These are phyloP conservation scores for Aristolochia californica DNA, from an alignment of 164 flowering plant species.

Conservation along the genomic window DNA sequence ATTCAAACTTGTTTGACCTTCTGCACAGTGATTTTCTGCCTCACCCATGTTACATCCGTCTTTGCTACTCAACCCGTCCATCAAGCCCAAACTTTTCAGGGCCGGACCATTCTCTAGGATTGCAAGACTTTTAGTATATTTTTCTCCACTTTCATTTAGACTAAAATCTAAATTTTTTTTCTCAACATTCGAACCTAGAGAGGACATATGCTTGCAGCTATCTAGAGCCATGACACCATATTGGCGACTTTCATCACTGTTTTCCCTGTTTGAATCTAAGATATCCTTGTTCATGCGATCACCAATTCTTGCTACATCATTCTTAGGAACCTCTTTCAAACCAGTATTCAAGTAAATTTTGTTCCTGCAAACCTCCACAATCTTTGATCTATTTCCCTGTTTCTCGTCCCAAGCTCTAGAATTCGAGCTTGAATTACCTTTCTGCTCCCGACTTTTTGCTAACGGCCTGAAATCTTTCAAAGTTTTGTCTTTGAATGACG, in stretches of 20 bases:
- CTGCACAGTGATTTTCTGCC: too few relatives aligned
- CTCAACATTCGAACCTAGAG: too few relatives aligned
- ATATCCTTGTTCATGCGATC: slow-evolving; percentile 2
- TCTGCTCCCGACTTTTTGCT: slow-evolving; percentile 17
- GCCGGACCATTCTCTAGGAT: too few relatives aligned
- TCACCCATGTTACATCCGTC: too few relatives aligned
- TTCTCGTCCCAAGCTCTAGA: slow-evolving; percentile 13
- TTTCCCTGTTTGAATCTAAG: neutral
- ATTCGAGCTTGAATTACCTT: slow-evolving; percentile 5
- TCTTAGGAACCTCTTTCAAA: neutral
- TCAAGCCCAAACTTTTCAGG: neutral
- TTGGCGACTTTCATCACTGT: neutral
- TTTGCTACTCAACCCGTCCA: too few relatives aligned
- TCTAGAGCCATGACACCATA: slow-evolving; percentile 3
- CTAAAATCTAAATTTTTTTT: too few relatives aligned
- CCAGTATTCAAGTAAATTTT: neutral
- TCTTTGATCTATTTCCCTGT: slow-evolving; percentile 10
- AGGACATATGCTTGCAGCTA: neutral
- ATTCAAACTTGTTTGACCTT: neutral
- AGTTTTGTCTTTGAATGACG: neutral
- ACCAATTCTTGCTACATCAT: neutral
- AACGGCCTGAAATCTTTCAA: slow-evolving; percentile 13
- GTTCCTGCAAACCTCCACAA: slow-evolving; percentile 9
- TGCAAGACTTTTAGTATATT: too few relatives aligned
- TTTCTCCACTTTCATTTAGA: too few relatives aligned